phyloP scores from a whole-genome alignment of 768 basidiomycete genomes.

The Cystobasidium onofrii region DNA sequence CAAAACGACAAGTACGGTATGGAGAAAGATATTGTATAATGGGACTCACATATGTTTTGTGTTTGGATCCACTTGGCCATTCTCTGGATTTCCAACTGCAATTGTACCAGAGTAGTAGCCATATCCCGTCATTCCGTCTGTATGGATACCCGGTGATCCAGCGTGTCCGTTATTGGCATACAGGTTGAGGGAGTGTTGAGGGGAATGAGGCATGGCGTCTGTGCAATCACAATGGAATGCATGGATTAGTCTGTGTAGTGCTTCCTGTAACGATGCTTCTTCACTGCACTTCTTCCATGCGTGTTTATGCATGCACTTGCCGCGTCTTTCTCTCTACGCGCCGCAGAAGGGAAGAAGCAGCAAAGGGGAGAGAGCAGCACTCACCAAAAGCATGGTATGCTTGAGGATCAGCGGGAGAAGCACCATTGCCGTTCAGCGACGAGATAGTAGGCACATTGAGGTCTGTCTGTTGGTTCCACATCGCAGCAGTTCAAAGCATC shows the following conservation, averaged over 20 bases:
- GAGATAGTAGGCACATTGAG: not conserved
- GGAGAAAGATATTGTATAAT: not conserved
- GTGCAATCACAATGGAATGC: too few relatives aligned
- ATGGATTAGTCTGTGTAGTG: not conserved
- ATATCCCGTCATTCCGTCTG: not conserved
- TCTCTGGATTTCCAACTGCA: constrained; percentile 3
- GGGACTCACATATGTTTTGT: not conserved
- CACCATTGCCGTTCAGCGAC: not conserved
- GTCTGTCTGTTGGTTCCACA: constrained; percentile 7
- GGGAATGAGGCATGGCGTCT: not conserved
- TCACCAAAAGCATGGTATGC: constrained; percentile 8
- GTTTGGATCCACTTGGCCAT: not conserved
- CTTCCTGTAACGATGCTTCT: not conserved
- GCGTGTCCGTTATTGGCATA: not conserved
- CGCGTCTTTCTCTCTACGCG: not conserved
- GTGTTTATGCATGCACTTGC: not conserved
- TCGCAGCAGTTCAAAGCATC: too few relatives aligned
- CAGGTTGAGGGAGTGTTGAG: not conserved
- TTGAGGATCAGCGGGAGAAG: not conserved
- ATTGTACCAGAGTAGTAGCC: not conserved
- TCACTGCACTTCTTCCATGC: not conserved
- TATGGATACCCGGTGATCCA: not conserved
- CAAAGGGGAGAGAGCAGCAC: not conserved
- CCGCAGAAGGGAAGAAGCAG: too few relatives aligned
- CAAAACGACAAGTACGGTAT: too few relatives aligned